These are phyloP conservation scores for Aaosphaeria pasadenensis DNA, from an alignment of 2,329 filamentous ascomycete species.

Conservation along the genomic window DNA sequence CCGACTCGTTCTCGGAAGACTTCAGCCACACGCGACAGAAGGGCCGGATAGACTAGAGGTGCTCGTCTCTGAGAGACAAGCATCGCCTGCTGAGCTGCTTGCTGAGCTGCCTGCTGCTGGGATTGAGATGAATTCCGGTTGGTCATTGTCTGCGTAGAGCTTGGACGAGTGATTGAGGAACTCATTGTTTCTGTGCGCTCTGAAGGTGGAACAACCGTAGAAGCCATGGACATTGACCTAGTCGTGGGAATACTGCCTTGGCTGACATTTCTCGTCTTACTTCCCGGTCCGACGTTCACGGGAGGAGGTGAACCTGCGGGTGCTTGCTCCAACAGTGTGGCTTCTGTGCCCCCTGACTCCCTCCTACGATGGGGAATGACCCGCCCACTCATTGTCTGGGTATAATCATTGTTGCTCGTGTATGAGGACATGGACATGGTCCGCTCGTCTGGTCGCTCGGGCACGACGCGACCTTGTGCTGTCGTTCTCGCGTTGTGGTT, in stretches of 20 bases:
- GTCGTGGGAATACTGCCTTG: conserved; percentile 42
- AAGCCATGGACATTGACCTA: conserved; percentile 90
- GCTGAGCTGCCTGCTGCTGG: conserved; percentile 39
- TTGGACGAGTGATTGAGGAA: conserved; percentile 44
- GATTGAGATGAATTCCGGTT: conserved; percentile 46
- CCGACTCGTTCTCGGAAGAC: conserved; percentile 88
- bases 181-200: conserved; percentile 58
- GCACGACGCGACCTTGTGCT: conserved; percentile 85
- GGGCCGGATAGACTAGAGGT: conserved; percentile 87
- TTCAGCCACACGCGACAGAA: conserved; percentile 89
- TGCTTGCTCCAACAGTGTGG: conserved; percentile 15
- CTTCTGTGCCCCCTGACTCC: conserved; percentile 47
- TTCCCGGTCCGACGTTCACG: conserved; percentile 24
- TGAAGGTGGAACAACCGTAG: conserved; percentile 68
- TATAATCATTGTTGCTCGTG: conserved; percentile 70
- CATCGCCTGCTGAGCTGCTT: conserved; percentile 47
- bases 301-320: conserved; percentile 18
- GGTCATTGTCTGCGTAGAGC: conserved; percentile 31
- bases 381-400: conserved; percentile 88
- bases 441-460: conserved; percentile 86
- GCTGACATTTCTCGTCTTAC: conserved; percentile 28
- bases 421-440: conserved; percentile 95
- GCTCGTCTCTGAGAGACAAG: conserved; percentile 62
- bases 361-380: conserved; percentile 77
- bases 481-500: conserved; percentile 72